These are phyloP conservation scores for Naegleria gruberi DNA, from an alignment of 208 protist genomes.

Conservation along the genomic window DNA sequence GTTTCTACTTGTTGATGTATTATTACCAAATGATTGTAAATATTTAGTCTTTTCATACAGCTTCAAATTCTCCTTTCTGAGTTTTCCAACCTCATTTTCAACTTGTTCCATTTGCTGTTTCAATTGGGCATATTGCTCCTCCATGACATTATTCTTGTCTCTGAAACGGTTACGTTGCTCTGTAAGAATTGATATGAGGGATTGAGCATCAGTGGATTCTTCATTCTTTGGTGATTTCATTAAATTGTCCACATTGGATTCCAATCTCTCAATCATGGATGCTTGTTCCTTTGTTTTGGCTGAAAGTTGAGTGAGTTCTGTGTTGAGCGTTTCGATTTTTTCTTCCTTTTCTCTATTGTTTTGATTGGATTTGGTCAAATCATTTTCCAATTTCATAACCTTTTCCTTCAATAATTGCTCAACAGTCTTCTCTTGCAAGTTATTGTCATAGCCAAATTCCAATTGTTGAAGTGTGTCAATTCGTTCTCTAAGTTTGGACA, in stretches of 20 bases:
- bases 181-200: neutral
- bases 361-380: neutral
- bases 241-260: neutral
- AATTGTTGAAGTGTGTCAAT: neutral
- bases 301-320: neutral
- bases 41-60: constrained; percentile 21
- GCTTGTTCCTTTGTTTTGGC: neutral
- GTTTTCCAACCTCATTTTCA: neutral
- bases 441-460: neutral
- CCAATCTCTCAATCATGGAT: neutral
- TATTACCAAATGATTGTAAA: neutral
- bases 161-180: constrained; percentile 22
- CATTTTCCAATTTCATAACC: constrained; percentile 16
- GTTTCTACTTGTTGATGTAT: neutral
- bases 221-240: neutral
- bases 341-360: neutral
- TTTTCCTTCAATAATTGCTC: constrained; percentile 11
- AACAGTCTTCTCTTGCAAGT: neutral
- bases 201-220: neutral
- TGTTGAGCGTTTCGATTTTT: neutral
- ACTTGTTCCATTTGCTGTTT: neutral
- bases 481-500: neutral
- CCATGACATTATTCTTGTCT: neutral
- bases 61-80: neutral
- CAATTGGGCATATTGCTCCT: neutral